Evolutionary conservation across 1,139 yeast genomes (phyloP).

Genomic region (Pichia sorboxylosa): DNA sequence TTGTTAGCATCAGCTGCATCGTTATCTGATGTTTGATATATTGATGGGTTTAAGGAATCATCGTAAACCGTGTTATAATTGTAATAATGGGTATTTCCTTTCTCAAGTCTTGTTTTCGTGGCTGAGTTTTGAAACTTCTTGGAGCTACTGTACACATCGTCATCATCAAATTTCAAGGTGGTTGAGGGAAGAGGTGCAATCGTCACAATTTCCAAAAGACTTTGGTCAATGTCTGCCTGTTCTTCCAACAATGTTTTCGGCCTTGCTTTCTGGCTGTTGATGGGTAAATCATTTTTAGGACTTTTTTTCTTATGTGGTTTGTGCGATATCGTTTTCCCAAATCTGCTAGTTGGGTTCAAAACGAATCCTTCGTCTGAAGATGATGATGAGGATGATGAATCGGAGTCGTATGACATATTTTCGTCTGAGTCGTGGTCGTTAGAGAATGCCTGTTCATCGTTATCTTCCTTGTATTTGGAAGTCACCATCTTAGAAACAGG

Average conservation of each 20-base stretch:
- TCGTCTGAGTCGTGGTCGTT: slow-evolving; percentile 16
- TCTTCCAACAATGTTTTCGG: neutral
- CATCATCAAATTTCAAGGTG: slow-evolving; percentile 65
- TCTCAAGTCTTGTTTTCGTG: slow-evolving; percentile 59
- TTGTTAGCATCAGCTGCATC: neutral
- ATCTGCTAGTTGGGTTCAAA: slow-evolving; percentile 12
- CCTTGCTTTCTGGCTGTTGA: neutral
- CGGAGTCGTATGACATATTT: slow-evolving; percentile 5
- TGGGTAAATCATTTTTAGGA: slow-evolving; percentile 2
- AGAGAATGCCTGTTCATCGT: slow-evolving; percentile 5
- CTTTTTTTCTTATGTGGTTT: slow-evolving; percentile 10
- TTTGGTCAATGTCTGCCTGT: neutral
- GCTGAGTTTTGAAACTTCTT: slow-evolving; percentile 15
- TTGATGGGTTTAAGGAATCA: slow-evolving; percentile 15
- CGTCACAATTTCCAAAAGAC: slow-evolving; percentile 30
- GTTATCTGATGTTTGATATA: slow-evolving; percentile 6
- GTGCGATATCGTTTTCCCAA: slow-evolving; percentile 19
- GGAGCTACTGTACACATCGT: slow-evolving; percentile 44
- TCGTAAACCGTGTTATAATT: slow-evolving; percentile 75
- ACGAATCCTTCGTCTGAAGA: slow-evolving; percentile 25
- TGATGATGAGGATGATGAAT: slow-evolving; percentile 10
- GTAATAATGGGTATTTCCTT: slow-evolving; percentile 77
- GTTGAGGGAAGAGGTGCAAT: slow-evolving; percentile 77
- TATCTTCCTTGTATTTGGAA: slow-evolving; percentile 6
- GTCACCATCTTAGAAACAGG: slow-evolving; percentile 6